Base-by-base conservation (phyloP, 768 basidiomycete genomes). In the Amanita jacksonii region DNA sequence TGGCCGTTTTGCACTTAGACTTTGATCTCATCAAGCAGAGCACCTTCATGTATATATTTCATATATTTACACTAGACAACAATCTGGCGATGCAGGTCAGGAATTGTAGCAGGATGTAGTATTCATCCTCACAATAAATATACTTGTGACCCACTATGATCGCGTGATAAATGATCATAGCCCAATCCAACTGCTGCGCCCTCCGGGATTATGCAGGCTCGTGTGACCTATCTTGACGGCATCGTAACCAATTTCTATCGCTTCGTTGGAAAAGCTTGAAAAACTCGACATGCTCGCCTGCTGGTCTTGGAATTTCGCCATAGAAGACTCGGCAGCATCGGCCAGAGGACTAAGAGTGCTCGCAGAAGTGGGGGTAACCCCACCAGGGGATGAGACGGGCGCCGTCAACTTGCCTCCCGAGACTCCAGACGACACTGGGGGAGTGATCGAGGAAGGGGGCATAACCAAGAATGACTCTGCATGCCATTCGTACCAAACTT, bases 401-500 rank as follows among this genome's bases (percentile, higher is more conserved):
- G 56, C 46, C 36, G 52, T 18, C 18, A 37, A 30, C 30, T 16
- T 25, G 10, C 32, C 13, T 20, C 30, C 38, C 37, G 30, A 16
- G 20, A 18, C 25, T 15, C 40, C 33, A 42, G 48, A 32, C 8
- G 46, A 42, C 25, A 46, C 41, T 15, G 41, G n/a, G 37, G n/a
- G 1, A 45, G 48, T 44, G 36, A 44, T 56, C 18, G 62, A 44
- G 27, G 57, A 55, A 31, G 60, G 61, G 25, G 74, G 68, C 13
- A 82, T 67, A 4, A 85, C 77, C 41, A 98, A 67, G 66, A 88
- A 98, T 13, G 90, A 82, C 56, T 97, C 93, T 0, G 91, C 92
- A 56, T 85, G 82, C 96, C 96, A 99, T 63, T 98, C 96, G 62
- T 98, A 98, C 96, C 96, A 99, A 10, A 99, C 87, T 52, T 85